Percentiles rank a stretch among this genome's conserved stretches.
Conservation (phyloP, 2,329 filamentous ascomycete species). For the Aspergillus sp. region DNA sequence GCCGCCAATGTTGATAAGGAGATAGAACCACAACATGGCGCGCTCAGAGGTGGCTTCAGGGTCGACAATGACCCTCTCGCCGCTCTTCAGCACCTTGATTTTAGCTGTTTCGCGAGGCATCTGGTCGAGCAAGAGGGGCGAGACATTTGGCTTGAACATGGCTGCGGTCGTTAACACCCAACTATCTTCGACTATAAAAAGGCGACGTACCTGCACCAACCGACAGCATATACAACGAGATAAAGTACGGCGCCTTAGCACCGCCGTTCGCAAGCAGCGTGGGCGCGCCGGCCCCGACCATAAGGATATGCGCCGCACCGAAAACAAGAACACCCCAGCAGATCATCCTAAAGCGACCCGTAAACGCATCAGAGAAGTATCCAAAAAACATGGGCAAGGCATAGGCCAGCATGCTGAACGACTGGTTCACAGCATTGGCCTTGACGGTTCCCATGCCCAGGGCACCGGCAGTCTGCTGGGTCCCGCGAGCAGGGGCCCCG, state of each 20-base stretch:
- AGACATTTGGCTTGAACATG: slow-evolving; percentile 42
- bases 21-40: slow-evolving; percentile 38
- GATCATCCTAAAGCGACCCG: slow-evolving; percentile 34
- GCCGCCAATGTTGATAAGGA: slow-evolving; percentile 33
- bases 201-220: slow-evolving; percentile 35
- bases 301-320: slow-evolving; percentile 35
- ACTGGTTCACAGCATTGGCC: slow-evolving; percentile 55
- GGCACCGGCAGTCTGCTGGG: slow-evolving; percentile 55
- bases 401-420: slow-evolving; percentile 54
- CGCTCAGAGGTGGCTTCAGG: slow-evolving; percentile 45
- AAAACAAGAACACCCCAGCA: slow-evolving; percentile 40
- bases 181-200: background rate
- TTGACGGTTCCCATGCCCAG: slow-evolving; percentile 58
- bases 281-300: slow-evolving; percentile 28
- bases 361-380: slow-evolving; percentile 1
- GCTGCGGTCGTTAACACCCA: background rate
- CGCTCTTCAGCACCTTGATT: slow-evolving; percentile 43
- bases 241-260: slow-evolving; percentile 35
- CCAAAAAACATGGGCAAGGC: slow-evolving; percentile 52
- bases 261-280: background rate
- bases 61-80: slow-evolving; percentile 50
- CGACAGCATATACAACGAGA: slow-evolving; percentile 32
- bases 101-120: slow-evolving; percentile 39
- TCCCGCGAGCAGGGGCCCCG: slow-evolving; percentile 35
- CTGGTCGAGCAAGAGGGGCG: slow-evolving; percentile 48